Conservation (phyloP, 495 filamentous ascomycete genomes). For the Xylaria intraflava region DNA sequence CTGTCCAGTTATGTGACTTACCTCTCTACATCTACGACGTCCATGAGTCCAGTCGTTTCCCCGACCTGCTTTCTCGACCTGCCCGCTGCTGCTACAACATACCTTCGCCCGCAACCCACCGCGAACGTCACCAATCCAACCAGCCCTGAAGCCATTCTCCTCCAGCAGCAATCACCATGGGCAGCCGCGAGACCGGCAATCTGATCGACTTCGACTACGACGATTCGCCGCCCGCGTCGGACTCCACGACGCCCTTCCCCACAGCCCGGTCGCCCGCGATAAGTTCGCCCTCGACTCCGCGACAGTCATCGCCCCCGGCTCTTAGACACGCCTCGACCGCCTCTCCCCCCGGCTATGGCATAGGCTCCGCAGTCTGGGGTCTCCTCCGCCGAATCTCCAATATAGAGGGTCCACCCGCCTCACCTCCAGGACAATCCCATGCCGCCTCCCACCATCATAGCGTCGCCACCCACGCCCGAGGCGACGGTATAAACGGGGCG, state of each 20-base stretch:
- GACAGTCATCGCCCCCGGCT: conserved; percentile 13
- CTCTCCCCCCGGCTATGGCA: conserved; percentile 15
- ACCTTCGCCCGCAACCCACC: no score
- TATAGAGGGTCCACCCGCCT: conserved; percentile 12
- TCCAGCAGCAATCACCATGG: background rate
- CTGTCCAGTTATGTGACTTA: background rate
- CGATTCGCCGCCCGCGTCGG: background rate
- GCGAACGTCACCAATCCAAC: background rate
- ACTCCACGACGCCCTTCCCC: background rate
- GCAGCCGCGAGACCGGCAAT: conserved; percentile 4
- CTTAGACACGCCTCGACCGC: conserved; percentile 3
- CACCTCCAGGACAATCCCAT: conserved; percentile 15
- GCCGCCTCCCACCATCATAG: background rate
- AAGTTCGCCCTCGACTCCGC: conserved; percentile 5
- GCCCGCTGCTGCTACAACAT: no score
- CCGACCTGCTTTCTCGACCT: no score
- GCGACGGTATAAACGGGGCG: conserved; percentile 35
- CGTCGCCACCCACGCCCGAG: no score
- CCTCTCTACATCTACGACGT: background rate
- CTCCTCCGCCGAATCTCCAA: conserved; percentile 30
- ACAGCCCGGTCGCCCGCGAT: conserved; percentile 9
- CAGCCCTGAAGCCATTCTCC: background rate
- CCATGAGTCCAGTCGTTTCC: background rate
- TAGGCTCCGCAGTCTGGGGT: conserved; percentile 25
- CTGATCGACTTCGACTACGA: conserved; percentile 12